Evolutionary conservation across 768 basidiomycete species (phyloP).

Genomic region (Russula virescens): DNA sequence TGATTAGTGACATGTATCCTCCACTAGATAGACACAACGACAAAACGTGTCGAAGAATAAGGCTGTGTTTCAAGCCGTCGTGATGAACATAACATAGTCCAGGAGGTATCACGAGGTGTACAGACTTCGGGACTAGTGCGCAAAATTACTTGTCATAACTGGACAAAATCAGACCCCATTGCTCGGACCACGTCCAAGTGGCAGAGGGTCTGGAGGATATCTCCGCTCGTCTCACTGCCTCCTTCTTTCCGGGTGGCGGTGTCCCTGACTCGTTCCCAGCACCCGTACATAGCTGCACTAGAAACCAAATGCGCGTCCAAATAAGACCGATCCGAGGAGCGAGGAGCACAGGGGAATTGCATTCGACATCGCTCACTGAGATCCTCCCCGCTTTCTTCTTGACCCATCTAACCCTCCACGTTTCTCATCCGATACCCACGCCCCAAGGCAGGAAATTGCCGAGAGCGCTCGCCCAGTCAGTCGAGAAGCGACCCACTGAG

Average conservation of each 20-base stretch:
- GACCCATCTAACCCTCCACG: constrained; percentile 7
- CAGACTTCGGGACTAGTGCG: constrained; percentile 20
- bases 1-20: background rate
- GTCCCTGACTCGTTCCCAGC: constrained; percentile 17
- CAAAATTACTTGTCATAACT: constrained; percentile 20
- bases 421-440: constrained; percentile 16
- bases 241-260: constrained; percentile 16
- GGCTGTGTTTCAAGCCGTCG: background rate
- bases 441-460: constrained; percentile 10
- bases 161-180: constrained; percentile 5
- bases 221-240: constrained; percentile 16
- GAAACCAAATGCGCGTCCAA: constrained; percentile 1
- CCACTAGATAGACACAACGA: background rate
- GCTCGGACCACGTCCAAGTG: constrained; percentile 2
- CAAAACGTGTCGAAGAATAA: constrained; percentile 2
- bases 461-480: constrained; percentile 43
- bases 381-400: constrained; percentile 11
- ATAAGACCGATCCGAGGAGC: constrained; percentile 15
- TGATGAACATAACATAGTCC: background rate
- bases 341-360: constrained; percentile 9
- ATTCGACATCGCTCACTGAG: constrained; percentile 13
- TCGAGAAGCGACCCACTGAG: constrained; percentile 64
- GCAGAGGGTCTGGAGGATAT: constrained; percentile 9
- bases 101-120: constrained; percentile 18
- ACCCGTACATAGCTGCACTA: background rate